These are phyloP conservation scores for Paramecium sexaurelia DNA, from an alignment of 73 alveolate species.

Conservation along the genomic window DNA sequence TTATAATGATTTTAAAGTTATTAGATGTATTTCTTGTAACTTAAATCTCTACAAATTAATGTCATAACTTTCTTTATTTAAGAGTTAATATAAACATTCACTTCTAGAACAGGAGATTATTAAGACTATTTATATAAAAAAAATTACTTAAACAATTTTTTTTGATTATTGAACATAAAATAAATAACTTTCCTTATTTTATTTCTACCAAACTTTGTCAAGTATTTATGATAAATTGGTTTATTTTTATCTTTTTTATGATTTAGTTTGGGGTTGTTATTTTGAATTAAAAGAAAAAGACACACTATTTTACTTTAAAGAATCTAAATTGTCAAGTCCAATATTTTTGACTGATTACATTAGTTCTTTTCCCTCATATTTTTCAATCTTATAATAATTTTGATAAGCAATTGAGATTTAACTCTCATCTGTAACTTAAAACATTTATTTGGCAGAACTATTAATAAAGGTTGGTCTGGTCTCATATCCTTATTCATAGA, in stretches of 20 bases:
- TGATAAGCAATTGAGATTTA: neutral
- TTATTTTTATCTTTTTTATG: neutral
- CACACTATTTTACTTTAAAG: neutral
- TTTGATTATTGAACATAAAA: neutral
- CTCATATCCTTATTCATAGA: conserved; percentile 3
- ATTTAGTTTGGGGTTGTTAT: neutral
- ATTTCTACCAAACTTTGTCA: neutral
- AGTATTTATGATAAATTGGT: neutral
- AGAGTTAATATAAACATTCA: neutral
- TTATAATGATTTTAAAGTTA: neutral
- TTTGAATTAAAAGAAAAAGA: neutral
- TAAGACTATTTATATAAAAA: neutral
- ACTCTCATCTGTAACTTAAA: neutral
- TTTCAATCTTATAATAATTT: neutral
- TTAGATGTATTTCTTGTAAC: neutral
- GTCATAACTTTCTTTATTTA: neutral
- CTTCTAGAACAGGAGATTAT: neutral
- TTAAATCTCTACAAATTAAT: neutral
- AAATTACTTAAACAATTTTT: neutral
- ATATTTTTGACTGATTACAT: neutral
- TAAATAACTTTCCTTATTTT: neutral
- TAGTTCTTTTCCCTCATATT: neutral
- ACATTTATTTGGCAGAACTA: neutral
- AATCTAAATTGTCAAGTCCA: neutral
- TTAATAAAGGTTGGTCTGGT: neutral